Evolutionary conservation across 2,329 filamentous ascomycete species (phyloP).

Genomic region (Claviceps africana): DNA sequence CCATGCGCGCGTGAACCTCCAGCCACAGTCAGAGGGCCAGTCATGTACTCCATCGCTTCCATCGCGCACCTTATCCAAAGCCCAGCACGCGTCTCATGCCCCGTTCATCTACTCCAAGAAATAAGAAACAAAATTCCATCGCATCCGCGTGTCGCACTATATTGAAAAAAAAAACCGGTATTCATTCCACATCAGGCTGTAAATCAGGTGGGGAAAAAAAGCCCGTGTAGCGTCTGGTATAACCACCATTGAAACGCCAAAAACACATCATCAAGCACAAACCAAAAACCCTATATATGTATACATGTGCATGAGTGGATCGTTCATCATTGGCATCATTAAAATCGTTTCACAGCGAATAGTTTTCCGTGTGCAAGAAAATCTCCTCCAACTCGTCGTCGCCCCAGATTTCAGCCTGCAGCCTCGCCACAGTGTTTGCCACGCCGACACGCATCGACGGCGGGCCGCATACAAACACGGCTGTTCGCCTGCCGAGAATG

Average conservation of each 20-base stretch:
- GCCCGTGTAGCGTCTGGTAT: no score
- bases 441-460: conserved; percentile 78
- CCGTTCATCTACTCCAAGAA: no score
- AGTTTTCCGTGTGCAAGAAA: conserved; percentile 90
- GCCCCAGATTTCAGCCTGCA: conserved; percentile 75
- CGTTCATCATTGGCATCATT: neutral
- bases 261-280: neutral
- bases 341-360: conserved; percentile 50
- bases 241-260: neutral
- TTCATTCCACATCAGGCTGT: no score
- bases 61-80: no score
- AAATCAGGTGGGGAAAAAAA: no score
- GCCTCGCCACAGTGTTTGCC: conserved; percentile 64
- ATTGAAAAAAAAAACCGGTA: no score
- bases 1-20: no score
- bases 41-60: no score
- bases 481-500: conserved; percentile 65
- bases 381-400: conserved; percentile 73
- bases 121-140: no score
- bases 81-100: no score
- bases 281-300: neutral
- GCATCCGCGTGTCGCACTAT: no score
- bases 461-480: conserved; percentile 87
- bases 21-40: no score
- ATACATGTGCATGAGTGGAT: neutral